phyloP scores from a whole-genome alignment of 2,329 filamentous ascomycete species.

The Aspergillus eucalypticola region DNA sequence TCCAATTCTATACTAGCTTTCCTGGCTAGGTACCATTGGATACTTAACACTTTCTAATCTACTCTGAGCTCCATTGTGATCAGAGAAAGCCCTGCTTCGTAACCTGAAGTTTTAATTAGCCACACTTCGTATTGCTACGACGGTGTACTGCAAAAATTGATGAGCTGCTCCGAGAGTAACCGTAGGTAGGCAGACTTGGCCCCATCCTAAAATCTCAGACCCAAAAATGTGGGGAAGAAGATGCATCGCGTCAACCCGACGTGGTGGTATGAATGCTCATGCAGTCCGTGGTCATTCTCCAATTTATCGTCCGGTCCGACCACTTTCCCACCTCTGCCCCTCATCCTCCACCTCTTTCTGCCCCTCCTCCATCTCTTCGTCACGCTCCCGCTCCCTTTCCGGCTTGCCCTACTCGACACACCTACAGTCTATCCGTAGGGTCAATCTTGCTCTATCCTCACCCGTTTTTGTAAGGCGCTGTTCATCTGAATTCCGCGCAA shows the following conservation, averaged over 20 bases:
- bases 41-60: neutral
- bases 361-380: constrained; percentile 22
- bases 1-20: too few relatives aligned
- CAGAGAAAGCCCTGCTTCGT: neutral
- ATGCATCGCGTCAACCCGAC: constrained; percentile 32
- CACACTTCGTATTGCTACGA: neutral
- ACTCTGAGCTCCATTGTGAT: neutral
- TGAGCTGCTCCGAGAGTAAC: constrained; percentile 23
- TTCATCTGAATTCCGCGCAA: constrained; percentile 45
- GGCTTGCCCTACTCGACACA: constrained; percentile 15
- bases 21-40: too few relatives aligned
- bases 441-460: constrained; percentile 20
- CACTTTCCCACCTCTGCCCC: constrained; percentile 20
- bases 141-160: neutral
- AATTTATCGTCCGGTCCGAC: constrained; percentile 31
- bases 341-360: constrained; percentile 16
- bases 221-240: constrained; percentile 39
- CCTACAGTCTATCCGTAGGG: constrained; percentile 15
- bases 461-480: constrained; percentile 35
- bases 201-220: constrained; percentile 2
- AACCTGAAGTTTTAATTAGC: neutral
- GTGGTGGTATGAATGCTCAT: constrained; percentile 29
- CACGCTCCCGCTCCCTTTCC: constrained; percentile 20
- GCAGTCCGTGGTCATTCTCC: constrained; percentile 25
- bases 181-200: constrained; percentile 15